A percentile compares a stretch with the other conserved stretches of the same genome.
These are phyloP conservation scores for Orbilia quercus DNA, from an alignment of 2,329 filamentous ascomycete species.

Conservation along the genomic window DNA sequence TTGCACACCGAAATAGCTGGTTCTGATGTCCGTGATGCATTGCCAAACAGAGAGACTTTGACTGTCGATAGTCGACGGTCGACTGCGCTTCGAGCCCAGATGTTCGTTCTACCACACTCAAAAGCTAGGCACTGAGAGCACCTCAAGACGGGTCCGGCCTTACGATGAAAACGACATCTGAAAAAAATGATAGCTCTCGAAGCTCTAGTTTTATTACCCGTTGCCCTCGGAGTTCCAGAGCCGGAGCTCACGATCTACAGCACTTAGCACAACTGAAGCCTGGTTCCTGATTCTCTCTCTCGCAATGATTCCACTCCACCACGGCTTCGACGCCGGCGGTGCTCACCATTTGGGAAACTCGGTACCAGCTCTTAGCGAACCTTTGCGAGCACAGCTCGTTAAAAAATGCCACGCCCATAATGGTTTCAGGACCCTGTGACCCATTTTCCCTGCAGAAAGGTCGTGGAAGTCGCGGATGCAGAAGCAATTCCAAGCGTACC, in stretches of 20 bases:
- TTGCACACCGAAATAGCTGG: too few species aligned
- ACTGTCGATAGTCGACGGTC: too few species aligned
- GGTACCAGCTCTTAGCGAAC: constrained; percentile 18
- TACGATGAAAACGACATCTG: background rate
- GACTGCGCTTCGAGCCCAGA: too few species aligned
- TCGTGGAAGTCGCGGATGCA: background rate
- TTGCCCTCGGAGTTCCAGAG: background rate
- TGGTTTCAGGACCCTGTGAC: background rate
- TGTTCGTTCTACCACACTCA: too few species aligned
- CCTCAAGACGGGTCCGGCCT: too few species aligned
- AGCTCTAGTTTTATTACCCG: background rate
- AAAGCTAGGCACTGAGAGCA: too few species aligned
- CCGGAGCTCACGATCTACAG: constrained; percentile 15
- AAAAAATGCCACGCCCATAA: constrained; percentile 4
- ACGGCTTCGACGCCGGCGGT: constrained; percentile 24
- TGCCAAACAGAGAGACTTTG: too few species aligned
- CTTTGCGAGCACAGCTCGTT: constrained; percentile 13
- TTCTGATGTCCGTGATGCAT: too few species aligned
- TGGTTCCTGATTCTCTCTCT: constrained; percentile 13
- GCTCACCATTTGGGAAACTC: constrained; percentile 28
- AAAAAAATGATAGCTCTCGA: too few species aligned
- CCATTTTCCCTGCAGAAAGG: background rate
- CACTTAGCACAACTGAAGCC: background rate
- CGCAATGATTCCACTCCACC: constrained; percentile 15
- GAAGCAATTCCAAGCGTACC: background rate